A percentile compares a stretch with the other conserved stretches of the same genome.
These are phyloP conservation scores for Leptographium procerum DNA, from an alignment of 2,329 filamentous ascomycete species.

Conservation along the genomic window DNA sequence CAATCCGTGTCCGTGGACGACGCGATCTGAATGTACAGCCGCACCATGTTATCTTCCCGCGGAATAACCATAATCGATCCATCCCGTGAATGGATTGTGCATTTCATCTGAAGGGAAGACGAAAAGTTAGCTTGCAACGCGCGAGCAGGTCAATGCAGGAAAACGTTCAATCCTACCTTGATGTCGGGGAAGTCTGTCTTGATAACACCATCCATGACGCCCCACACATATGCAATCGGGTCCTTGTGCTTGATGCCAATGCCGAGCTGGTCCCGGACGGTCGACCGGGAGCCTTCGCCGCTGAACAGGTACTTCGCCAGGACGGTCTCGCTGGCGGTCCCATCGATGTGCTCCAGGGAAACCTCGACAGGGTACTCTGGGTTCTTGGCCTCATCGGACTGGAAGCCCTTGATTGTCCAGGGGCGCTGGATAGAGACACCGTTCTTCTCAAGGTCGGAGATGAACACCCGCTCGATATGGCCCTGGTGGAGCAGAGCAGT, in stretches of 20 bases:
- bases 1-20: conserved; percentile 50
- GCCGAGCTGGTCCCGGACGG: conserved; percentile 50
- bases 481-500: conserved; percentile 63
- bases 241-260: conserved; percentile 64
- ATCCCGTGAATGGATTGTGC: conserved; percentile 61
- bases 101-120: conserved; percentile 45
- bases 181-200: conserved; percentile 68
- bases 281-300: conserved; percentile 59
- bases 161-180: conserved; percentile 30
- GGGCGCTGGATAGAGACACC: conserved; percentile 50
- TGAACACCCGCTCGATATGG: conserved; percentile 58
- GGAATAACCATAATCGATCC: conserved; percentile 76
- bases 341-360: conserved; percentile 64
- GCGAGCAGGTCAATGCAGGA: background rate
- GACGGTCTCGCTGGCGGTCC: conserved; percentile 53
- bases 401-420: conserved; percentile 53
- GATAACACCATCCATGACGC: conserved; percentile 64
- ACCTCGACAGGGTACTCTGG: conserved; percentile 71
- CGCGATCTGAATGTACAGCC: conserved; percentile 58
- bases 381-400: conserved; percentile 42
- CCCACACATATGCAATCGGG: conserved; percentile 61
- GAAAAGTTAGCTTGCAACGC: background rate
- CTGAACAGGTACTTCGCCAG: conserved; percentile 61
- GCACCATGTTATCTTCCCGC: conserved; percentile 55
- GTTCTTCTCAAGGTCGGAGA: conserved; percentile 52